phyloP scores from a whole-genome alignment of 1,139 yeast species.

The Blastobotrys illinoisensis region DNA sequence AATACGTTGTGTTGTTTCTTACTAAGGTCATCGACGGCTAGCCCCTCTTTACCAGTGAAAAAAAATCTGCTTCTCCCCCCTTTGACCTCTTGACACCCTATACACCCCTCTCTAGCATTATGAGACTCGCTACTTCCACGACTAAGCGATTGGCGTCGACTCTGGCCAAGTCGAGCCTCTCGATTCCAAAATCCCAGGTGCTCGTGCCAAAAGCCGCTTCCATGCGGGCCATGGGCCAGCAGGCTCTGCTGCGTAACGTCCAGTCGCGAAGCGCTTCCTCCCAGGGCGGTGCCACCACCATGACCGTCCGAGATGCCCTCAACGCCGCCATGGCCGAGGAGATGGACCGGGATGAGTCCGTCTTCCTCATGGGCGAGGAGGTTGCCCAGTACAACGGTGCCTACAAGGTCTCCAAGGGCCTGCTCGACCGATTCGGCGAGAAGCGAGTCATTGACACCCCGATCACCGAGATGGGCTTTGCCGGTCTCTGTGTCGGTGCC shows the following conservation, averaged over 20 bases:
- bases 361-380: constrained; percentile 96
- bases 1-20: not conserved
- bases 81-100: constrained; percentile 5
- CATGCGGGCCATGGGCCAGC: constrained; percentile 18
- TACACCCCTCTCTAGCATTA: constrained; percentile 4
- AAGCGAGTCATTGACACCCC: constrained; percentile 97
- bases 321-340: constrained; percentile 96
- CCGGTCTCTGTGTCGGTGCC: constrained; percentile 96
- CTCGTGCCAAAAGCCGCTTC: constrained; percentile 17
- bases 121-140: constrained; percentile 12
- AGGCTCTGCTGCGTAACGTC: constrained; percentile 27
- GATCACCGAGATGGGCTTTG: constrained; percentile 98
- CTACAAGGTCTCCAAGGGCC: constrained; percentile 92
- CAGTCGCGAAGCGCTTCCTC: constrained; percentile 25
- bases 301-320: constrained; percentile 96
- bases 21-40: not conserved
- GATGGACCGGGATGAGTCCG: constrained; percentile 91
- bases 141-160: constrained; percentile 15
- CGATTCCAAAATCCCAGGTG: constrained; percentile 12
- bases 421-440: constrained; percentile 94
- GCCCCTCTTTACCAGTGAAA: not conserved
- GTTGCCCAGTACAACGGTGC: constrained; percentile 99
- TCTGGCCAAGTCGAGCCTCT: constrained; percentile 7
- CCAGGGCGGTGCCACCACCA: constrained; percentile 29
- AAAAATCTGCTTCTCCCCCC: not conserved